phyloP scores from a whole-genome alignment of 2,329 filamentous ascomycete genomes.

The Colletotrichum ledebouriae region DNA sequence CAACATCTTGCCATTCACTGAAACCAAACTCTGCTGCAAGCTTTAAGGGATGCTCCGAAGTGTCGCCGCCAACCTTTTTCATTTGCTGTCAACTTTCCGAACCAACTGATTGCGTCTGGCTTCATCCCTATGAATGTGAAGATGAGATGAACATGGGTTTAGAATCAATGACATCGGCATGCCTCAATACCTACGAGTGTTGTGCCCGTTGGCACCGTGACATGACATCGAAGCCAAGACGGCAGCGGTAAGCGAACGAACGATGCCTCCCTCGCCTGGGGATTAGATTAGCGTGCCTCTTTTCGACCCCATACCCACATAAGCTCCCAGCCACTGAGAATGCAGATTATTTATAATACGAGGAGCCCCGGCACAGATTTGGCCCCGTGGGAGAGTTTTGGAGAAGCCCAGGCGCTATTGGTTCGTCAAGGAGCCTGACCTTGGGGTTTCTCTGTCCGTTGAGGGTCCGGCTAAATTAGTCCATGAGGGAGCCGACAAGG shows the following conservation, averaged over 20 bases:
- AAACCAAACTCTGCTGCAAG: conserved; percentile 9
- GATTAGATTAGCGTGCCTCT: too few species aligned
- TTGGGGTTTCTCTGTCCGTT: not conserved
- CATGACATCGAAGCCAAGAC: conserved; percentile 34
- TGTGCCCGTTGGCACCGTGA: conserved; percentile 12
- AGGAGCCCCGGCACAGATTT: not conserved
- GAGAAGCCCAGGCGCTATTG: conserved; percentile 6
- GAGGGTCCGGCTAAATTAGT: too few species aligned
- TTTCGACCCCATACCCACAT: too few species aligned
- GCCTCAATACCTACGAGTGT: not conserved
- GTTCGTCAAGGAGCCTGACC: conserved; percentile 18
- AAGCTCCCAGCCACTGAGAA: conserved; percentile 9
- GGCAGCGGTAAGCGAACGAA: conserved; percentile 5
- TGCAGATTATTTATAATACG: not conserved
- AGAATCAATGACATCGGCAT: not conserved
- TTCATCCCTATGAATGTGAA: not conserved
- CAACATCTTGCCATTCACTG: not conserved
- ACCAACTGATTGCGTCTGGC: not conserved
- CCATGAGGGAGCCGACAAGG: too few species aligned
- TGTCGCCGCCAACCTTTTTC: conserved; percentile 5
- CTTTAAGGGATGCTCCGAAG: conserved; percentile 17
- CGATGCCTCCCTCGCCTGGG: too few species aligned
- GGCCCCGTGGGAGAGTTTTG: conserved; percentile 6
- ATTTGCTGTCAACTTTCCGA: not conserved
- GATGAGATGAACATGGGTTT: conserved; percentile 22